Conservation (phyloP, 257 asterid species). For the Cynanchum wilfordii region DNA sequence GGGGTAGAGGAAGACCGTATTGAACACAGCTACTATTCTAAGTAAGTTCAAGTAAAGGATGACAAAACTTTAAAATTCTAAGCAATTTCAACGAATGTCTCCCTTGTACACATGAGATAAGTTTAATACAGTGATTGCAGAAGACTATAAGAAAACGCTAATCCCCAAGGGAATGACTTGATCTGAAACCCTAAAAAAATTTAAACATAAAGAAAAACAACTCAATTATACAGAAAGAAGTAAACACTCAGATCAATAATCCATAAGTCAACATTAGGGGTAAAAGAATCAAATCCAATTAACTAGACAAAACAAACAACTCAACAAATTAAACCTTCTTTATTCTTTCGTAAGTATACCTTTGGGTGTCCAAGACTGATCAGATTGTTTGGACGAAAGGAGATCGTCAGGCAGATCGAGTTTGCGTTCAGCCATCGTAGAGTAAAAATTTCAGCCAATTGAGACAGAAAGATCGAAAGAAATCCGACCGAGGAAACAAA, state of each 20-base stretch:
- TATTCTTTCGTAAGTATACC: conserved; percentile 32
- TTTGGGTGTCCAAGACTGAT: conserved; percentile 73
- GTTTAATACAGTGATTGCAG: neutral
- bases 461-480: conserved; percentile 19
- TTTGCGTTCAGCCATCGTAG: conserved; percentile 66
- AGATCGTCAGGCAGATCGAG: conserved; percentile 79
- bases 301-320: conserved; percentile 16
- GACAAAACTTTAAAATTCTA: neutral
- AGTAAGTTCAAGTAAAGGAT: neutral
- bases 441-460: conserved; percentile 22
- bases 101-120: neutral
- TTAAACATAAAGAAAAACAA: neutral
- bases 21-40: neutral
- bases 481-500: conserved; percentile 7
- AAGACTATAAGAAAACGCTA: neutral
- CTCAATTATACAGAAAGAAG: conserved; percentile 5
- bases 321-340: neutral
- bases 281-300: conserved; percentile 22
- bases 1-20: neutral
- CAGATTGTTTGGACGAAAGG: conserved; percentile 49
- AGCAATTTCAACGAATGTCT: conserved; percentile 1
- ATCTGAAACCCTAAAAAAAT: conserved; percentile 49
- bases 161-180: conserved; percentile 25
- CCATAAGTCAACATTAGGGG: conserved; percentile 21
- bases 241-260: conserved; percentile 34